Evolutionary conservation across 345 rosid species (phyloP).

Genomic region (Salix caprea): DNA sequence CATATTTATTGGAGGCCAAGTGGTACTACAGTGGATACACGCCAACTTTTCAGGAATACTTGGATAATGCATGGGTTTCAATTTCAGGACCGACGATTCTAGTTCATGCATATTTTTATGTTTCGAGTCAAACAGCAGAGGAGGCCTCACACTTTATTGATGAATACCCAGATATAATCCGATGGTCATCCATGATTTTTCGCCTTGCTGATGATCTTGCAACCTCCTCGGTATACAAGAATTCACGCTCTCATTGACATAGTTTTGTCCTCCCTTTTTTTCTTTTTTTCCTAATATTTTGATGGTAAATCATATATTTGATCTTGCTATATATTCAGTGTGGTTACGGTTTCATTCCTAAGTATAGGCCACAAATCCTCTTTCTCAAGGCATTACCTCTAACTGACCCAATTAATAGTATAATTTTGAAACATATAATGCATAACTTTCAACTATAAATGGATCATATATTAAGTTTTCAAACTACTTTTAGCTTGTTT

Average conservation of each 20-base stretch:
- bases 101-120: slow-evolving; percentile 19
- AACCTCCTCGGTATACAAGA: neutral
- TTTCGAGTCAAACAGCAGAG: slow-evolving; percentile 12
- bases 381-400: no score
- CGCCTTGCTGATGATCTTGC: slow-evolving; percentile 12
- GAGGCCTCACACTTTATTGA: slow-evolving; percentile 5
- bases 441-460: no score
- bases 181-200: slow-evolving; percentile 26
- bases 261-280: neutral
- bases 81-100: slow-evolving; percentile 21
- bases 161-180: slow-evolving; percentile 9
- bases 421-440: no score
- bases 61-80: slow-evolving; percentile 40
- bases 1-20: slow-evolving; percentile 39
- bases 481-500: no score
- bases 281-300: no score
- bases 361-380: no score
- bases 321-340: no score
- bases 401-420: no score
- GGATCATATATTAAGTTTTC: no score
- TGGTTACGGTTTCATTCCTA: no score
- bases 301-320: no score
- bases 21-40: slow-evolving; percentile 36
- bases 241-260: no score
- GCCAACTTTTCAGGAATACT: slow-evolving; percentile 38